Evolutionary conservation across 345 rosid species (phyloP), one percentile per base, ranked within the genome.

Genomic region (Mallotus nudiflorus): DNA sequence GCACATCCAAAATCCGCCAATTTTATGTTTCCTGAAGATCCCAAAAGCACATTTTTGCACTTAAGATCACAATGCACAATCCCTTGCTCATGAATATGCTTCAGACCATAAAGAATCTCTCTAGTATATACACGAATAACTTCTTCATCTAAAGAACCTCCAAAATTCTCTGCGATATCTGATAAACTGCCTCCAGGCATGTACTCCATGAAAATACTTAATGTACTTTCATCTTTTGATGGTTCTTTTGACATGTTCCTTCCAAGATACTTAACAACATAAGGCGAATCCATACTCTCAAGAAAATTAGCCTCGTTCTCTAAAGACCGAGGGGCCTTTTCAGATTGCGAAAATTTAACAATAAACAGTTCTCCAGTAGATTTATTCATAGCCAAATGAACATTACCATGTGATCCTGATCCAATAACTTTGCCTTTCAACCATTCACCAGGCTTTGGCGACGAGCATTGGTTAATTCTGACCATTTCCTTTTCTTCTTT

Each of bases 1-100:
- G 81, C 77, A 11, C 88, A 78, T 50, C 86, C 82, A 1, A 80
- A 80, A 72, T 82, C 88, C 1, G 80, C 76, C 65, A 85, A 71
- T 57, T 85, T 78, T 11, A 82, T 45, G 6, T 64, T 70, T 9
- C 82, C 86, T 0, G 60, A 55, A 1, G 71, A 69, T 4, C 68
- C 76, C 31, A 85, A 22, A 0, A 80, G 81, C 65, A 80, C 70
- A 27, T 80, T 80, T 52, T 76, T 80, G 73, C 83, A 73, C 58
- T 85, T 80, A 50, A 82, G 45, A 60, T 85, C 84, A 64, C 84
- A 69, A 42, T 80, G 84, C 31, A 67, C 82, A 10, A 85, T 74
- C 42, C 78, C 75, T 1, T 85, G 67, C 48, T 55, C 64, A 35
- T 72, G 88, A 12, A 85, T 78, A 55, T 71, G 74, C 48, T 71